Base-by-base conservation (phyloP, 2,329 filamentous ascomycete genomes). In the Myrmaecium sp. region DNA sequence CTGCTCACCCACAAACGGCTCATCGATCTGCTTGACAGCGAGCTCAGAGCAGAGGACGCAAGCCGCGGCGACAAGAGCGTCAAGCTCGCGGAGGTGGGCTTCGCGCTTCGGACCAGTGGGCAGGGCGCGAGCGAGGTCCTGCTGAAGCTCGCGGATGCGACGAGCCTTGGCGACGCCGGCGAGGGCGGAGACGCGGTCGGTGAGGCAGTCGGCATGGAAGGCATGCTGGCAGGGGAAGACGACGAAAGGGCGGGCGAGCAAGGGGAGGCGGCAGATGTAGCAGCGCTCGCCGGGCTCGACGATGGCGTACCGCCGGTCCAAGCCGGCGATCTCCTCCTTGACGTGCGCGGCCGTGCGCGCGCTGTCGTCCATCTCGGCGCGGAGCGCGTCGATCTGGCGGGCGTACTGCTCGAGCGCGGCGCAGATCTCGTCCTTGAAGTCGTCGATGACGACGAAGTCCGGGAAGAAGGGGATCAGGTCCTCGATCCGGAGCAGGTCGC, bases 391-490 rank as follows among this genome's bases (percentile, higher is more conserved):
- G 38, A 98, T 98, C 38, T 81, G 82, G 19, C 80, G 76, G 24
- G 74, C 79, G 56, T 98, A 98, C 36, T 91, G 80, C 52, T 98
- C 89, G 2, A 98, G 65, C 1, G 91, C 89, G 0, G 71, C 64
- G 55, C 89, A 98, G 19, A 98, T 95, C 49, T 98, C 89, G 36
- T 95, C 84, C 47, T 95, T 94, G 65, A 98, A 98, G 51, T 95
- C 89, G 47, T 98, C 89, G 34, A 98, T 95, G 27, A 95, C 79
- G 14, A 95, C 83, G 46, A 98, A 98, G 49, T 98, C 89, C 0
- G 89, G 89, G 55, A 98, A 98, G 60, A 98, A 94, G 0, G 89
- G 89, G 21, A 98, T 95, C 16, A 98, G 57, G 43, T 98, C 89
- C 55, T 98, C 89, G 36, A 98, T 98, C 35, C 78, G 76, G 25